Percentiles rank a stretch among this genome's conserved stretches.
Conservation (phyloP, 2,329 filamentous ascomycete genomes). For the Magnaporthiopsis rhizophila region DNA sequence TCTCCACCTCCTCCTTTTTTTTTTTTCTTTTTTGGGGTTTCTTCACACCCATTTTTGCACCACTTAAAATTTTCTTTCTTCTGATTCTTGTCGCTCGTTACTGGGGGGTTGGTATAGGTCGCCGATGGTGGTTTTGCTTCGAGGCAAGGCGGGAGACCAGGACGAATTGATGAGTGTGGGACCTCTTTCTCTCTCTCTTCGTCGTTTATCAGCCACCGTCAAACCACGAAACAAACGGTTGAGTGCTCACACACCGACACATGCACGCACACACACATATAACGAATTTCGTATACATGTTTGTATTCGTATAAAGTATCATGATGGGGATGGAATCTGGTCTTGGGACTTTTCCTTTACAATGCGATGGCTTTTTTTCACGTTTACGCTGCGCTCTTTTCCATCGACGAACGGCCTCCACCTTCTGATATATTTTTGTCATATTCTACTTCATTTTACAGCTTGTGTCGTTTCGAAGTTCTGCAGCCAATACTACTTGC, state of each 20-base stretch:
- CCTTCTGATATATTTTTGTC: background rate
- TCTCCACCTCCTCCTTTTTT: background rate
- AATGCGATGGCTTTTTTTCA: background rate
- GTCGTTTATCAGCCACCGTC: background rate
- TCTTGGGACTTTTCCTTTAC: background rate
- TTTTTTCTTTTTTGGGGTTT: background rate
- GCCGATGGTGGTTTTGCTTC: background rate
- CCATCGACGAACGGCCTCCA: background rate
- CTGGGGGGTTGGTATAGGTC: background rate
- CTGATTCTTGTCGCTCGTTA: background rate
- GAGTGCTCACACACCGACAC: background rate
- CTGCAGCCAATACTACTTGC: background rate
- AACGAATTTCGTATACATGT: background rate
- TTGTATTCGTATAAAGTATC: background rate
- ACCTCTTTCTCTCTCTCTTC: too few species aligned
- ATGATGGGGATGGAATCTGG: background rate
- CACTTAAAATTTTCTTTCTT: background rate
- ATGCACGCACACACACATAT: background rate
- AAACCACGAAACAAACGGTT: background rate
- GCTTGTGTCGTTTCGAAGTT: background rate
- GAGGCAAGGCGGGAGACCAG: too few species aligned
- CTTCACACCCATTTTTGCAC: background rate
- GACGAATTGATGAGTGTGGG: too few species aligned
- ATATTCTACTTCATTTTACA: background rate
- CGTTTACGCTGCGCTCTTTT: background rate